These are phyloP conservation scores for Erythrobasidium yunnanense DNA, from an alignment of 768 basidiomycete genomes.

Conservation along the genomic window DNA sequence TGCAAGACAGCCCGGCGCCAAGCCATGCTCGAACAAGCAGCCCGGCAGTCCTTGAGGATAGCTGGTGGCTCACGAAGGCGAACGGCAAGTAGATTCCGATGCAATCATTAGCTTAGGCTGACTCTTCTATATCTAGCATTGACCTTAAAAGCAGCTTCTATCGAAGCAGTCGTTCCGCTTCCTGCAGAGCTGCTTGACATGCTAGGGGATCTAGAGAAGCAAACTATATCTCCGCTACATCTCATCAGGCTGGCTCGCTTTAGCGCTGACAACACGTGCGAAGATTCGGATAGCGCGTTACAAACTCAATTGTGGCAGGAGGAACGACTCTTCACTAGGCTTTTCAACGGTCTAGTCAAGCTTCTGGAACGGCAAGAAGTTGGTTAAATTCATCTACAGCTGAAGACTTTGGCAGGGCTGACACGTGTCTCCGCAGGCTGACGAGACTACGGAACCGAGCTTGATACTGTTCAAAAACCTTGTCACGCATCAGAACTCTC, in stretches of 20 bases:
- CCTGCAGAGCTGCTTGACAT: no score
- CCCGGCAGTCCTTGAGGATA: background rate
- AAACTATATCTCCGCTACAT: no score
- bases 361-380: background rate
- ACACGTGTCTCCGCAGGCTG: background rate
- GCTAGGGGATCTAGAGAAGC: no score
- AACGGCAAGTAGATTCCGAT: constrained; percentile 10
- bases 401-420: background rate
- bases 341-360: background rate
- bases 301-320: no score
- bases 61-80: constrained; percentile 23
- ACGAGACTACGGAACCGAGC: constrained; percentile 3
- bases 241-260: no score
- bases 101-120: background rate
- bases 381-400: background rate
- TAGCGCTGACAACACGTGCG: no score
- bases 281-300: no score
- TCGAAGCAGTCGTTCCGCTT: no score
- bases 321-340: no score
- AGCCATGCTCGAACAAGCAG: background rate
- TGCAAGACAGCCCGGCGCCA: constrained; percentile 13
- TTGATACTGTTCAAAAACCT: constrained; percentile 32
- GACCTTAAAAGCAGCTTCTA: background rate
- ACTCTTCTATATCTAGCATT: background rate
- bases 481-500: constrained; percentile 31